Conservation (phyloP, 2,329 filamentous ascomycete species). For the Verticillium dahliae region DNA sequence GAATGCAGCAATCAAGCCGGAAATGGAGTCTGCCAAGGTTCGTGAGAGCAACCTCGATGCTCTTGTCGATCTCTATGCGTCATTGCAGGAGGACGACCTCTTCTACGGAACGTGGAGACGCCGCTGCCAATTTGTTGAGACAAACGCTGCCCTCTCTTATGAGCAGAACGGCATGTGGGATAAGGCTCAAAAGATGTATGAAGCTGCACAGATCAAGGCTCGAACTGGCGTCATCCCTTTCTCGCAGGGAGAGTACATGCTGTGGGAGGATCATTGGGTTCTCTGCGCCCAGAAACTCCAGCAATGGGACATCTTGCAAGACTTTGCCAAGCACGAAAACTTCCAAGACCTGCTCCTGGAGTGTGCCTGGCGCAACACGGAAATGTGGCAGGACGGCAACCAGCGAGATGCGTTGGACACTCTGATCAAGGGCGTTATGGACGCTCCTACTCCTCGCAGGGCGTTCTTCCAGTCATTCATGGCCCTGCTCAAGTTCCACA, state of each 20-base stretch:
- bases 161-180: constrained; percentile 99
- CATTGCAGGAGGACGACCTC: constrained; percentile 88
- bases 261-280: constrained; percentile 99
- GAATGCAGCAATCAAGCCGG: constrained; percentile 76
- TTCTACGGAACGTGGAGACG: constrained; percentile 97
- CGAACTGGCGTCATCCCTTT: constrained; percentile 94
- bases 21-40: constrained; percentile 76
- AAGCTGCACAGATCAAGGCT: constrained; percentile 94
- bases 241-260: constrained; percentile 93
- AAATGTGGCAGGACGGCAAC: constrained; percentile 85
- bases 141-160: constrained; percentile 92
- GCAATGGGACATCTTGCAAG: constrained; percentile 96
- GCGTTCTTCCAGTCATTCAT: constrained; percentile 99
- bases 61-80: constrained; percentile 85
- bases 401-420: constrained; percentile 85
- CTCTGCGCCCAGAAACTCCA: constrained; percentile 96
- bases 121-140: constrained; percentile 93
- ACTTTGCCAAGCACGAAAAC: constrained; percentile 98
- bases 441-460: constrained; percentile 87
- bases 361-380: constrained; percentile 90
- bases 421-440: constrained; percentile 94
- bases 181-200: constrained; percentile 94
- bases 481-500: constrained; percentile 88
- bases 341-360: constrained; percentile 94
- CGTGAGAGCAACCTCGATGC: constrained; percentile 95